Base-by-base conservation (phyloP, 148 eudicot species). In the Bassia scoparia region DNA sequence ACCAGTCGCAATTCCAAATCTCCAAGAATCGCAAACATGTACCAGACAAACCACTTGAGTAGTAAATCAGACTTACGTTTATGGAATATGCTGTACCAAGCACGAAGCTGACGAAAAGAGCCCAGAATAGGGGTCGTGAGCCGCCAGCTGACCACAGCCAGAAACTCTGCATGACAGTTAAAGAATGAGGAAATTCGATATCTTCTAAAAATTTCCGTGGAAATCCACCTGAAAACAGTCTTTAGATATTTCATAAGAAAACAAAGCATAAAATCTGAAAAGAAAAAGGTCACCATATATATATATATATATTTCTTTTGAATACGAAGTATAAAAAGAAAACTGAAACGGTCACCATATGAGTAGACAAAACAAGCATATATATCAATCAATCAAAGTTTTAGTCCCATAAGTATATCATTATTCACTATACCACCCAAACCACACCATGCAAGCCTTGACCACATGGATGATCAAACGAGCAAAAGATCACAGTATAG, bases 51-150 rank as follows among this genome's bases (percentile, higher is more conserved):
- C 69, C 50, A 43, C 59, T 53, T 31, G 34, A 26, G 68, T 65
- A 61, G 26, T 34, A 75, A 67, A 78, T 49, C 46, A 52, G 60
- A 73, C 98, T 91, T 78, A 94, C 98, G 79, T 94, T 80, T 58
- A 91, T 84, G 37, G 98, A 94, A 74, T 94, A 94, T 74, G 98
- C 98, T 75, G 98, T 94, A 62, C 98, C 98, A 72, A 94, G 93
- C 48, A 88, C 24, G 76, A 94, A 94, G 81, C 98, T 94, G 84
- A 94, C 68, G 70, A 80, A 88, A 69, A 94, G 90, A 78, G 98
- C 98, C 91, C 91, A 94, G 81, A 91, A 86, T 56, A 94, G 84
- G 38, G 98, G 98, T 96, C 89, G 82, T 11, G 98, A 94, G 69
- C 96, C 91, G 48, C 89, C 89, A 79, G 83, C 43, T 67, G 86